Percentiles rank a stretch among this genome's conserved stretches.
These are phyloP conservation scores for Mucor racemosus DNA, from an alignment of 371 early-diverging fungal species.

Conservation along the genomic window DNA sequence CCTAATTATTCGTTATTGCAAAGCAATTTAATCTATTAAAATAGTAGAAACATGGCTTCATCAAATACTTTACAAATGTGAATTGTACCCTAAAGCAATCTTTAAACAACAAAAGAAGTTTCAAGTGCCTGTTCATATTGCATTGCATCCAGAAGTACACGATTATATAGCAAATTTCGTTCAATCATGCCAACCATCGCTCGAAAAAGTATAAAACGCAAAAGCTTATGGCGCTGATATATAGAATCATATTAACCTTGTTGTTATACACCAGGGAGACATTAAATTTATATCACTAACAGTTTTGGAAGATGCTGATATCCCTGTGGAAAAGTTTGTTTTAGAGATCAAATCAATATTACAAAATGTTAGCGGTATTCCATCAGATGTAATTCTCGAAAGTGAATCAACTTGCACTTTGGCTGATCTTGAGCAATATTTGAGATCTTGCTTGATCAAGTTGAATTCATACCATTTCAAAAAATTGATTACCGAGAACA, in stretches of 20 bases:
- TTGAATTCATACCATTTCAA: conserved; percentile 31
- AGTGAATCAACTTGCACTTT: conserved; percentile 31
- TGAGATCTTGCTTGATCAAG: conserved; percentile 52
- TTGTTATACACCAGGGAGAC: conserved; percentile 36
- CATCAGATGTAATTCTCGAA: conserved; percentile 3
- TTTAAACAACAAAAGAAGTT: conserved; percentile 58
- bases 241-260: neutral
- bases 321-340: conserved; percentile 55
- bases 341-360: conserved; percentile 52
- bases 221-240: too few species aligned
- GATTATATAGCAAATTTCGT: conserved; percentile 54
- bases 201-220: conserved; percentile 43
- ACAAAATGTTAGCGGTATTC: neutral
- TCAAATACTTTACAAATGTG: neutral
- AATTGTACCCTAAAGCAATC: conserved; percentile 23
- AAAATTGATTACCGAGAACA: conserved; percentile 17
- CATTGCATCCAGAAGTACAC: conserved; percentile 52
- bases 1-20: neutral
- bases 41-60: conserved; percentile 7
- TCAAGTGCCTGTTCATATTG: conserved; percentile 53
- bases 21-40: neutral
- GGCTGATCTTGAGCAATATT: conserved; percentile 45
- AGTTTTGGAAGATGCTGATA: conserved; percentile 25
- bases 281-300: conserved; percentile 44
- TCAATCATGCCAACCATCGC: conserved; percentile 41